Percentiles rank a stretch among this genome's conserved stretches.
These are phyloP conservation scores for Leishmania gerbilli DNA, from an alignment of 208 protist species.

Conservation along the genomic window DNA sequence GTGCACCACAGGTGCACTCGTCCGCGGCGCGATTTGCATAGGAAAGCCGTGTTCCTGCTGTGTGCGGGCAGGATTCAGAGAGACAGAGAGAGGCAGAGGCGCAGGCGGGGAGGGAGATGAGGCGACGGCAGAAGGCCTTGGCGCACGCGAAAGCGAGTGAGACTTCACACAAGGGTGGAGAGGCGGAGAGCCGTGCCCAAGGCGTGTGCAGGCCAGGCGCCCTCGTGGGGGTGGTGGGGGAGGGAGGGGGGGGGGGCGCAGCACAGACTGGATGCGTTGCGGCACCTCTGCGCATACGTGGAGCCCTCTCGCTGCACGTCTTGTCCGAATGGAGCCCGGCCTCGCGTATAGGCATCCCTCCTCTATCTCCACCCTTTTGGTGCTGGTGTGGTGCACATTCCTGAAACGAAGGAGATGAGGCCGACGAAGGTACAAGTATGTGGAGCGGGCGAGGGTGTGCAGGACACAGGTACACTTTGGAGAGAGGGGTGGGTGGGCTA, in stretches of 20 bases:
- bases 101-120: background rate
- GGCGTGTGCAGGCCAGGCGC: background rate
- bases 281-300: background rate
- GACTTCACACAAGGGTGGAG: background rate
- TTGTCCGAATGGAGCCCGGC: background rate
- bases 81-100: background rate
- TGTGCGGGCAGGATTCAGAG: background rate
- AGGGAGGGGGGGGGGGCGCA: background rate
- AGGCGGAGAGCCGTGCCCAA: background rate
- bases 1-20: background rate
- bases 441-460: background rate
- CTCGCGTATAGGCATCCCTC: background rate
- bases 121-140: background rate
- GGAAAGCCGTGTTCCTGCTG: background rate
- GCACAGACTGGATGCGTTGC: background rate
- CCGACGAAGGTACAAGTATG: background rate
- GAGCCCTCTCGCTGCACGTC: background rate
- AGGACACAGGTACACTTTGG: background rate
- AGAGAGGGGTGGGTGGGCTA: background rate
- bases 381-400: background rate
- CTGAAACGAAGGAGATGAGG: background rate
- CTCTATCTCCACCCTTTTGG: background rate
- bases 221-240: no score
- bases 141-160: background rate
- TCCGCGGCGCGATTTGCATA: background rate